These are phyloP conservation scores for Cutaneotrichosporon mucoides DNA, from an alignment of 1,284 basidiomycete genomes.

Conservation along the genomic window DNA sequence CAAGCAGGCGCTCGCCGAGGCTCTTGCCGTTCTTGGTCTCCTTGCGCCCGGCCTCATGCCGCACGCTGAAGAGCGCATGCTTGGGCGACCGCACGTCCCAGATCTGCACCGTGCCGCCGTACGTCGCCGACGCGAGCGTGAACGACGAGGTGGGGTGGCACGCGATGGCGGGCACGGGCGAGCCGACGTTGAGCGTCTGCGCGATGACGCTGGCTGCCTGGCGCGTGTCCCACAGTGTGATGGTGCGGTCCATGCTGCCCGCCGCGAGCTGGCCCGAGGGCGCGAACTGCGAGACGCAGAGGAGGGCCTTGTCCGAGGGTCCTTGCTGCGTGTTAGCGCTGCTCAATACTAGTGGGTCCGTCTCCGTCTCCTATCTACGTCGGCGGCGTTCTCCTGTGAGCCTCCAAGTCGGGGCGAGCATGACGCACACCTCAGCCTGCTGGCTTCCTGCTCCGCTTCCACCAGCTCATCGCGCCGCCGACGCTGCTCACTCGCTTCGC, in stretches of 20 bases:
- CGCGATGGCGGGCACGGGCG: constrained; percentile 69
- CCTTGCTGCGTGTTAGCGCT: constrained; percentile 38
- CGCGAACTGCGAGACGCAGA: constrained; percentile 50
- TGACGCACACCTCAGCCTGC: no score
- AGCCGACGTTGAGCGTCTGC: constrained; percentile 56
- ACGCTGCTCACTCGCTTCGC: neutral
- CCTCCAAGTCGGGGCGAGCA: no score
- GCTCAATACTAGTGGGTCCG: neutral
- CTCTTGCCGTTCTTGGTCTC: constrained; percentile 56
- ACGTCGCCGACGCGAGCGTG: constrained; percentile 73
- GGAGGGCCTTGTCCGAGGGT: constrained; percentile 50
- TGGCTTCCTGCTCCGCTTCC: no score
- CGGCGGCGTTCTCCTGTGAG: no score
- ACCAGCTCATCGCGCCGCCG: no score
- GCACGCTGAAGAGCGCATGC: constrained; percentile 57
- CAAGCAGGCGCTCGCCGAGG: constrained; percentile 52
- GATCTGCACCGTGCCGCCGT: constrained; percentile 74
- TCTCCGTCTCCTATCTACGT: no score
- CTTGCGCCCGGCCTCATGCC: constrained; percentile 13
- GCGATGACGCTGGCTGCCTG: constrained; percentile 52
- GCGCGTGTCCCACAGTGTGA: constrained; percentile 53
- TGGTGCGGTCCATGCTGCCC: constrained; percentile 53
- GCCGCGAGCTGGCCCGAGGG: constrained; percentile 49
- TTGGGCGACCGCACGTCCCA: constrained; percentile 72
- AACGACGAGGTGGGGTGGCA: constrained; percentile 59